These are phyloP conservation scores for Gyrodon lividus DNA, from an alignment of 768 basidiomycete species.

Conservation along the genomic window DNA sequence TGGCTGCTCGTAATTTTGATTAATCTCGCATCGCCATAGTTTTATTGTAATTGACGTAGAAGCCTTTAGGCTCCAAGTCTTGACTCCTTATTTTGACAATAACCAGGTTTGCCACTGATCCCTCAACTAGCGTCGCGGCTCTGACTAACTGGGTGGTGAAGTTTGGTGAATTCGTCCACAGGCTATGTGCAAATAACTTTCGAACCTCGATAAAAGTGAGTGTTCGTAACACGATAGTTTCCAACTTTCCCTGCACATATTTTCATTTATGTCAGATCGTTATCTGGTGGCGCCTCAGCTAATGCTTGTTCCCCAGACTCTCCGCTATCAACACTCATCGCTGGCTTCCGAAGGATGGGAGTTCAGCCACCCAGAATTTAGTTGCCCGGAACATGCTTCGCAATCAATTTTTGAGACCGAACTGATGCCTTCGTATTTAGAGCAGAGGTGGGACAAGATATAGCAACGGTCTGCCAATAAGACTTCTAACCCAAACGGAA, in stretches of 20 bases:
- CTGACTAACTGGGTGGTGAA: not conserved
- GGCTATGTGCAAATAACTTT: not conserved
- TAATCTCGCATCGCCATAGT: not conserved
- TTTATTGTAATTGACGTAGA: conserved; percentile 5
- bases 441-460: not conserved
- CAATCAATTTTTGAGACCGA: not conserved
- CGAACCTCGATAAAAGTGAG: conserved; percentile 1
- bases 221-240: not conserved
- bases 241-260: too few species aligned
- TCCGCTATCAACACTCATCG: not conserved
- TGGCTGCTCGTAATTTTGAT: not conserved
- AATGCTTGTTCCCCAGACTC: not conserved
- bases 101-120: not conserved
- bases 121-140: not conserved
- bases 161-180: conserved; percentile 5
- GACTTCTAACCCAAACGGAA: not conserved
- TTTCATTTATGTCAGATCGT: not conserved
- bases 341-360: conserved; percentile 7
- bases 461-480: not conserved
- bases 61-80: not conserved
- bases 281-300: not conserved
- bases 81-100: not conserved
- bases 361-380: not conserved
- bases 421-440: too few species aligned
- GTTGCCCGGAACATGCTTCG: not conserved